A percentile compares a stretch with the other conserved stretches of the same genome.
These are phyloP conservation scores for Pyrenula aspistea DNA, from an alignment of 495 filamentous ascomycete species.

Conservation along the genomic window DNA sequence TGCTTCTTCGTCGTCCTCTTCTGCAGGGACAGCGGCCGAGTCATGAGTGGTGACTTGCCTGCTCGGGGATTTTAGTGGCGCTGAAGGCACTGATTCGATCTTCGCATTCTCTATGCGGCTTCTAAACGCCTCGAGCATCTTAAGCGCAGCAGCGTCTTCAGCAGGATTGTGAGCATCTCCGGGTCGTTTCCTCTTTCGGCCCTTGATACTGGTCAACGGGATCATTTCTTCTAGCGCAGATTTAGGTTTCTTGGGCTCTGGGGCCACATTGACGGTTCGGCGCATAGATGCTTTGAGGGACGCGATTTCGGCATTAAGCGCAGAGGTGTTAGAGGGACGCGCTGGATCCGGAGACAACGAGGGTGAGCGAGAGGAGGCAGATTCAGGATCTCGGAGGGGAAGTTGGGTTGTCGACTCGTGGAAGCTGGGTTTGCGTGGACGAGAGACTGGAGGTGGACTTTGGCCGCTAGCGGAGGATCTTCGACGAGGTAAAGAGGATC, in stretches of 20 bases:
- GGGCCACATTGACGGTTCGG: slow-evolving; percentile 50
- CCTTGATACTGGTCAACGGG: slow-evolving; percentile 64
- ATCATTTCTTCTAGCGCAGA: slow-evolving; percentile 70
- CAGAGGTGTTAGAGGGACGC: slow-evolving; percentile 38
- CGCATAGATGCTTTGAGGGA: slow-evolving; percentile 88
- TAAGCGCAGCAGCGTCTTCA: slow-evolving; percentile 51
- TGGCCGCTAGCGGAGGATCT: not conserved
- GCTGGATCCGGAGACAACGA: slow-evolving; percentile 32
- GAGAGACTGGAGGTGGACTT: not conserved
- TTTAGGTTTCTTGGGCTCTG: slow-evolving; percentile 49
- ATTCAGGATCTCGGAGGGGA: slow-evolving; percentile 34
- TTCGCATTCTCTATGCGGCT: slow-evolving; percentile 58
- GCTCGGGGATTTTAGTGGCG: slow-evolving; percentile 1
- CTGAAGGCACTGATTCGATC: slow-evolving; percentile 12
- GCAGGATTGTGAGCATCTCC: slow-evolving; percentile 21
- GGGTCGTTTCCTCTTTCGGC: slow-evolving; percentile 63
- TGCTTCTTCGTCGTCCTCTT: slow-evolving; percentile 39
- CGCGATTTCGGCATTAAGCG: slow-evolving; percentile 78
- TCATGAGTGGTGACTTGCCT: not conserved
- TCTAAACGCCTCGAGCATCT: slow-evolving; percentile 64
- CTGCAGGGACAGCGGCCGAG: slow-evolving; percentile 15
- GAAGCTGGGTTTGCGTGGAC: slow-evolving; percentile 16
- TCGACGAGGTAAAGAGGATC: not conserved
- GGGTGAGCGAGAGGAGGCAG: slow-evolving; percentile 23
- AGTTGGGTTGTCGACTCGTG: slow-evolving; percentile 28